Conservation (phyloP, 129 eudicot species). For the Saussurea involucrata region DNA sequence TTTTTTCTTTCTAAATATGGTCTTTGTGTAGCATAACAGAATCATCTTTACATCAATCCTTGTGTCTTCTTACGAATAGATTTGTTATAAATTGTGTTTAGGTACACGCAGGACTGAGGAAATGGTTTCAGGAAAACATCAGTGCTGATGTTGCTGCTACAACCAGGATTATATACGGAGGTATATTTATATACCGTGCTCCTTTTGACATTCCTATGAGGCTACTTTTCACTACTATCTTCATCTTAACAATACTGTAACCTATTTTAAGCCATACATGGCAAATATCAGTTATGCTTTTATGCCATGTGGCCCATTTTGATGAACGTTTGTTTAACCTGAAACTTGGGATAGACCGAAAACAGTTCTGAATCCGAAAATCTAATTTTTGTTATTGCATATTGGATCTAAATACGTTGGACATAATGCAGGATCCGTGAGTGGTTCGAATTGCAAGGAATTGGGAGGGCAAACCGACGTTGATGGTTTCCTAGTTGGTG, state of each 20-base stretch:
- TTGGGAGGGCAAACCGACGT: slow-evolving; percentile 84
- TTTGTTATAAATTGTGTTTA: slow-evolving; percentile 10
- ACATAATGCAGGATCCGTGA: slow-evolving; percentile 67
- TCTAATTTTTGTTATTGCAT: not conserved
- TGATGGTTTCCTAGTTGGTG: slow-evolving; percentile 97
- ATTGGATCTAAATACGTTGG: not conserved
- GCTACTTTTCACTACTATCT: not conserved
- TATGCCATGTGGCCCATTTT: not conserved
- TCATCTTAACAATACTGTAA: not conserved
- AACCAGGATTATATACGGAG: slow-evolving; percentile 94
- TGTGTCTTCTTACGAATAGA: not conserved
- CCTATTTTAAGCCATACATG: not conserved
- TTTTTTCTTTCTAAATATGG: not conserved
- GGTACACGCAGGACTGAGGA: slow-evolving; percentile 85
- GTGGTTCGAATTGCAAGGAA: slow-evolving; percentile 84
- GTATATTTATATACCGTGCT: slow-evolving; percentile 29
- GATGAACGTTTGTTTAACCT: not conserved
- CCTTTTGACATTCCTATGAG: not conserved
- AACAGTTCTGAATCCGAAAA: not conserved
- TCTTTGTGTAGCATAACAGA: not conserved
- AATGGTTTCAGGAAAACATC: slow-evolving; percentile 66
- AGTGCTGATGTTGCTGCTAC: slow-evolving; percentile 76
- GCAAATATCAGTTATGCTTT: not conserved
- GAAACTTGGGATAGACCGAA: not conserved
- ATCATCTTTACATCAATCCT: not conserved